Evolutionary conservation across 139 green algal species (phyloP).

Genomic region (Penium margaritaceum): DNA sequence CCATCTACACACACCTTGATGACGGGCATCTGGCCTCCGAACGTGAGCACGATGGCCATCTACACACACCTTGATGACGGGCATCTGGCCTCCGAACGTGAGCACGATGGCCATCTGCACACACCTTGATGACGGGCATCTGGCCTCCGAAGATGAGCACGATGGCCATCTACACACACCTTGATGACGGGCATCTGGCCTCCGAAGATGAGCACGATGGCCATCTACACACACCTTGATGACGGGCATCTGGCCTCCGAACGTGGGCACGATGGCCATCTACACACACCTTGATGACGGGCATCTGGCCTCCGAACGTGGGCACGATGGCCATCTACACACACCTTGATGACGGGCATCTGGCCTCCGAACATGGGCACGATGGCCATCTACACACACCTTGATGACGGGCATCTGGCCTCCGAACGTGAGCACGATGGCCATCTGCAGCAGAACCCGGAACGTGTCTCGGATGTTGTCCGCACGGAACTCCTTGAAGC

Average conservation of each 20-base stretch:
- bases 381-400: conserved; percentile 74
- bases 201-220: conserved; percentile 89
- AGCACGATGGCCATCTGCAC: conserved; percentile 86
- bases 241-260: conserved; percentile 84
- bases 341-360: conserved; percentile 86
- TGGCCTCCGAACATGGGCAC: conserved; percentile 90
- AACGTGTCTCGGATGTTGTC: conserved; percentile 78
- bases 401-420: conserved; percentile 91
- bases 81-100: conserved; percentile 88
- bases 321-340: conserved; percentile 85
- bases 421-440: conserved; percentile 89
- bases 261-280: conserved; percentile 94
- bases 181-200: conserved; percentile 91
- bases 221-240: conserved; percentile 91
- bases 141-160: conserved; percentile 91
- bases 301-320: conserved; percentile 87
- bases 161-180: conserved; percentile 79
- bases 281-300: conserved; percentile 79
- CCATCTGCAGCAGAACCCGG: conserved; percentile 69
- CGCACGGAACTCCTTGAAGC: conserved; percentile 87
- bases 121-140: conserved; percentile 91
- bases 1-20: conserved; percentile 98
- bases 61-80: conserved; percentile 85
- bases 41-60: conserved; percentile 94
- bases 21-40: conserved; percentile 84